phyloP scores from a whole-genome alignment of 1,284 basidiomycete species.

The Leccinum solheimii region DNA sequence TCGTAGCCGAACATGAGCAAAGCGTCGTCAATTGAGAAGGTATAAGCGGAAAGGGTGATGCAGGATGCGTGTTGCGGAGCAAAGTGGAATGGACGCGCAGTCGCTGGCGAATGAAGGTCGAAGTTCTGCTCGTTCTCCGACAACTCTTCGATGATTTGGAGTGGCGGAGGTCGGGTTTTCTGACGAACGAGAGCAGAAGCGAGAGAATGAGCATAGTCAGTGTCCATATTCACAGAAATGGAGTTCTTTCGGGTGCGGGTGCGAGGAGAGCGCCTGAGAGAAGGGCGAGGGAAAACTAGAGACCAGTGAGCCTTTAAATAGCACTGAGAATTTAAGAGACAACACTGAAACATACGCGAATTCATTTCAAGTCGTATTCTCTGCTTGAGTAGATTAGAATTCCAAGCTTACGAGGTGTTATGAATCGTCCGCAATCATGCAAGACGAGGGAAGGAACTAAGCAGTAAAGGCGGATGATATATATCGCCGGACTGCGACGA shows the following conservation, averaged over 20 bases:
- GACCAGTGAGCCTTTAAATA: slow-evolving; percentile 3
- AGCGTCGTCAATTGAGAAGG: slow-evolving; percentile 34
- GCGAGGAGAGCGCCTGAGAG: slow-evolving; percentile 28
- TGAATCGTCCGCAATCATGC: slow-evolving; percentile 4
- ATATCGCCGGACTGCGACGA: slow-evolving; percentile 13
- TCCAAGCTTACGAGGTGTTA: neutral
- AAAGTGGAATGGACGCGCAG: slow-evolving; percentile 24
- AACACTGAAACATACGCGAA: slow-evolving; percentile 17
- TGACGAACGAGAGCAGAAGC: slow-evolving; percentile 7
- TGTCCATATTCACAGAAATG: slow-evolving; percentile 11
- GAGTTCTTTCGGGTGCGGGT: slow-evolving; percentile 24
- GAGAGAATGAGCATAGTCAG: slow-evolving; percentile 6
- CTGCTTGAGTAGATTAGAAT: neutral
- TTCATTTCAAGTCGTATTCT: slow-evolving; percentile 22
- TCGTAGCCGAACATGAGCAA: slow-evolving; percentile 25
- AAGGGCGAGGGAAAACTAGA: slow-evolving; percentile 26
- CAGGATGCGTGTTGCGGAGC: slow-evolving; percentile 16
- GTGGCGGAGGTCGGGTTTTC: slow-evolving; percentile 30
- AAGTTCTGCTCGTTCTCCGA: slow-evolving; percentile 23
- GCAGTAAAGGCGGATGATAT: slow-evolving; percentile 7
- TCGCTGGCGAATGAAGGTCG: slow-evolving; percentile 15
- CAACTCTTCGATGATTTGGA: slow-evolving; percentile 35
- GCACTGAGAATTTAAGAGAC: neutral
- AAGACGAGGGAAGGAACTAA: slow-evolving; percentile 1
- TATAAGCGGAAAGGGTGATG: slow-evolving; percentile 33